Base-by-base conservation (phyloP, 169 alveolate genomes). In the Amoebophrya sp. region DNA sequence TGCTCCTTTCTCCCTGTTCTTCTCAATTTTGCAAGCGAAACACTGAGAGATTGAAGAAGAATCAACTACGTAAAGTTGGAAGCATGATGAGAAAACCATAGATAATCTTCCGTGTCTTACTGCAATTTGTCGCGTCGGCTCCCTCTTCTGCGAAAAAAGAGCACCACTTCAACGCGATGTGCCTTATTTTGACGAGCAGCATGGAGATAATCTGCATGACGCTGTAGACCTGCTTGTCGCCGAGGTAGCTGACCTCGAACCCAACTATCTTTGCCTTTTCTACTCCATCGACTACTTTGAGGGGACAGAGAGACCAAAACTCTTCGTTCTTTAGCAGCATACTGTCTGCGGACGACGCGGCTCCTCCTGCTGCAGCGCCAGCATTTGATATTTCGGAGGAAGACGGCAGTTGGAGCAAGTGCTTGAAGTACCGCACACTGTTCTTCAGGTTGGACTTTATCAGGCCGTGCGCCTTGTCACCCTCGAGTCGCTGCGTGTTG, bases 381-480 rank as follows among this genome's bases (percentile, higher is more conserved):
- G 7, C 66, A 18, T 18, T 7, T 47, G n/a, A n/a, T n/a, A n/a
- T n/a, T n/a, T n/a, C n/a, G n/a, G n/a, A n/a, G n/a, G n/a, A n/a
- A n/a, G n/a, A n/a, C n/a, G n/a, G n/a, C n/a, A n/a, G n/a, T n/a
- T n/a, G n/a, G 32, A 66, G 83, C 88, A 96, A 94, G 55, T 96
- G 96, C 92, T 96, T 95, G 93, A 97, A 95, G 93, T 95, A 95
- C 35, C 98, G 94, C 29, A 97, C 95, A 0, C 98, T 96, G 90
- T 96, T 96, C 47, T 93, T 95, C 91, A 93, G 96, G 91, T 97
- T 97, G 0, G 98, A 95, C 77, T 95, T 95, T 41, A 94, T 93
- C 83, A 66, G 32, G 83, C 35, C 0, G 32, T 66, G 83, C 83
- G 83, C 83, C 10, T 2, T 93, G 35, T 66, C 83, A 25, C 83